Conservation (phyloP, 78 protist genomes). For the Ministeria vibrans region DNA sequence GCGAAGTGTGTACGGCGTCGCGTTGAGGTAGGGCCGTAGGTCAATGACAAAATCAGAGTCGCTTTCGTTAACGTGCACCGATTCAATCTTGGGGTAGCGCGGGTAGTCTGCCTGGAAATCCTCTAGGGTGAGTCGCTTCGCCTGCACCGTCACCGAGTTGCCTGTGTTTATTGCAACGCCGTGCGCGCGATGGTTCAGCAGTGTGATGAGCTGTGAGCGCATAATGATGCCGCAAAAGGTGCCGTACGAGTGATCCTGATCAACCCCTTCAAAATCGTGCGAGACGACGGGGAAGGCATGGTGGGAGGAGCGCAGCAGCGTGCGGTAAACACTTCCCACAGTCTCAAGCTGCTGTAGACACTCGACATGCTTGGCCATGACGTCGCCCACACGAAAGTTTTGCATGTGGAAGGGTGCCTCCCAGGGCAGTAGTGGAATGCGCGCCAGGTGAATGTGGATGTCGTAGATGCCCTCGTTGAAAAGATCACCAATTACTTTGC, state of each 20-base stretch:
- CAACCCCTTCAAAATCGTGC: background rate
- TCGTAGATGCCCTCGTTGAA: slow-evolving; percentile 69
- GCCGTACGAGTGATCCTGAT: background rate
- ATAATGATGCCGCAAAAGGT: slow-evolving; percentile 41
- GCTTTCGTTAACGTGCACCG: background rate
- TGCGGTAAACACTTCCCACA: slow-evolving; percentile 2
- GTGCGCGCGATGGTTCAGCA: background rate
- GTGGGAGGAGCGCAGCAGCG: slow-evolving; percentile 38
- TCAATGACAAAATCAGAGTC: slow-evolving; percentile 8
- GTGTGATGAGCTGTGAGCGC: slow-evolving; percentile 30
- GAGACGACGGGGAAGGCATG: slow-evolving; percentile 68
- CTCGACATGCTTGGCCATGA: background rate
- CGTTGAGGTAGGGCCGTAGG: slow-evolving; percentile 38
- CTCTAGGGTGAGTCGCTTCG: background rate
- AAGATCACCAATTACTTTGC: slow-evolving; percentile 59
- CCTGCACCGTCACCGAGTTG: background rate
- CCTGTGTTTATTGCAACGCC: no score
- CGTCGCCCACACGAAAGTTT: slow-evolving; percentile 1
- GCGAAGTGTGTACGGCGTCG: slow-evolving; percentile 19
- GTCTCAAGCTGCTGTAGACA: background rate
- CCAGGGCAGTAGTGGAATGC: slow-evolving; percentile 68
- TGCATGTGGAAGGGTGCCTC: slow-evolving; percentile 33
- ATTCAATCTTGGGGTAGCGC: slow-evolving; percentile 27
- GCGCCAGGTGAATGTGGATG: slow-evolving; percentile 40
- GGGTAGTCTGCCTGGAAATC: slow-evolving; percentile 32